These are phyloP conservation scores for Aphanomyces invadans DNA, from an alignment of 352 stramenopile species.

Conservation along the genomic window DNA sequence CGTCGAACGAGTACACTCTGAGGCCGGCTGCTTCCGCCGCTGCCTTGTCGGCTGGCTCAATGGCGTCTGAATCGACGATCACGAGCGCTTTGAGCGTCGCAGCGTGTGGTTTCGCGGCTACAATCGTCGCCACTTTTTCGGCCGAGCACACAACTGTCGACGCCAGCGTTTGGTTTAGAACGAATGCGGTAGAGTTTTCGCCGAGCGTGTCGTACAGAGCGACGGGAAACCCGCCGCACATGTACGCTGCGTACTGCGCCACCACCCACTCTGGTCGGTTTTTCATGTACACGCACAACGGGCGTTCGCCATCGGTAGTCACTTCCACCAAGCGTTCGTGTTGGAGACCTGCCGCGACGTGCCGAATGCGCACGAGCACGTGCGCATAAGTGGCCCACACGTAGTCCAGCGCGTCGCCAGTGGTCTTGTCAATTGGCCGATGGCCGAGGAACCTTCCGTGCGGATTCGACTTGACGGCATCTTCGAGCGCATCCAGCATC, in stretches of 20 bases:
- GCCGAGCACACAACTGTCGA: conserved; percentile 26
- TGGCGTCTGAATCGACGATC: conserved; percentile 44
- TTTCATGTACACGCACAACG: conserved; percentile 82
- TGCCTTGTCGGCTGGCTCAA: too few species aligned
- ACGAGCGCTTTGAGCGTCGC: not conserved
- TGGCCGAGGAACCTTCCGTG: conserved; percentile 43
- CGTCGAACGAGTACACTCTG: not conserved
- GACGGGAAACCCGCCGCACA: not conserved
- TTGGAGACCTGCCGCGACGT: conserved; percentile 2
- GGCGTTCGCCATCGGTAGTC: conserved; percentile 30
- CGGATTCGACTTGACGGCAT: conserved; percentile 25
- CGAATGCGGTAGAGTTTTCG: conserved; percentile 18
- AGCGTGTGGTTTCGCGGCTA: not conserved
- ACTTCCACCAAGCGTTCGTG: conserved; percentile 12
- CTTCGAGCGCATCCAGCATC: conserved; percentile 28
- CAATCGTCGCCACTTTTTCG: conserved; percentile 11
- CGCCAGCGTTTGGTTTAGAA: conserved; percentile 27
- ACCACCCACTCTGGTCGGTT: conserved; percentile 89
- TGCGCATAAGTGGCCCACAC: conserved; percentile 50
- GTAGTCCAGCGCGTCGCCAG: conserved; percentile 35
- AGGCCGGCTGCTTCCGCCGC: not conserved
- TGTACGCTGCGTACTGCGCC: conserved; percentile 43
- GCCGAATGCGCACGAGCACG: conserved; percentile 26
- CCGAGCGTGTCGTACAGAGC: conserved; percentile 31
- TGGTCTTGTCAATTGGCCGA: conserved; percentile 33